phyloP scores from a whole-genome alignment of 2,329 filamentous ascomycete genomes.

The Gnomoniopsis sp. region DNA sequence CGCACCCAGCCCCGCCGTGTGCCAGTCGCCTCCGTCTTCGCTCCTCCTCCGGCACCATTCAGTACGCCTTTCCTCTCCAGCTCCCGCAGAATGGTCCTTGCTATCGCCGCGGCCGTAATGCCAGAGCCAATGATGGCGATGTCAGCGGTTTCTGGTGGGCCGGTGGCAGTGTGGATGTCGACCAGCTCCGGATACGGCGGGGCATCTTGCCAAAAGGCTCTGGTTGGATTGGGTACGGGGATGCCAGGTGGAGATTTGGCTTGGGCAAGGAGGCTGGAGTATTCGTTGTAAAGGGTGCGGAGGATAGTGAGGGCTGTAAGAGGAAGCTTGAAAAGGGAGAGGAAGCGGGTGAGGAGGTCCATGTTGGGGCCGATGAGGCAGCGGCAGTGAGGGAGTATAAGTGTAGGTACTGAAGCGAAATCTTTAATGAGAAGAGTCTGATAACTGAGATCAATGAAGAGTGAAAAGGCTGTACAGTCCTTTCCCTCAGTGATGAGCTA shows the following conservation, averaged over 20 bases:
- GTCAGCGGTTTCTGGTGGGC: slow-evolving; percentile 8
- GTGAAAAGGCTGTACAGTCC: no score
- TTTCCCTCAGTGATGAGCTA: no score
- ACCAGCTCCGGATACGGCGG: slow-evolving; percentile 40
- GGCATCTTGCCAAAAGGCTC: slow-evolving; percentile 43
- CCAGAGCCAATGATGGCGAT: slow-evolving; percentile 39
- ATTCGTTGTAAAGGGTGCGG: slow-evolving; percentile 11
- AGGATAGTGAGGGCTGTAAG: slow-evolving; percentile 9
- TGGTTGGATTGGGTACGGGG: slow-evolving; percentile 38
- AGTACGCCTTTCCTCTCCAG: slow-evolving; percentile 2
- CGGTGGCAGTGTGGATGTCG: slow-evolving; percentile 26
- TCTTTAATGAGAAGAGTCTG: no score
- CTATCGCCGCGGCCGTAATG: slow-evolving; percentile 44
- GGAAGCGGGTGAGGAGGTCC: slow-evolving; percentile 1
- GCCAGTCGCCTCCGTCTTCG: slow-evolving; percentile 44
- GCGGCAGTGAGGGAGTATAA: no score
- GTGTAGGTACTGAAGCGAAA: no score
- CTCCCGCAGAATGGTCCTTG: slow-evolving; percentile 23
- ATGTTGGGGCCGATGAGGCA: no score
- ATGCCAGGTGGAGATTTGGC: slow-evolving; percentile 31
- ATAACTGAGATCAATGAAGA: no score
- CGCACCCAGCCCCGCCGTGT: slow-evolving; percentile 34
- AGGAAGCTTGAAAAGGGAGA: slow-evolving; percentile 8
- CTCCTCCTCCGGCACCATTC: slow-evolving; percentile 38
- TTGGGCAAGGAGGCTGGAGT: slow-evolving; percentile 1